Conservation (phyloP, 2,329 filamentous ascomycete species). For the Diaporthe caulivora region DNA sequence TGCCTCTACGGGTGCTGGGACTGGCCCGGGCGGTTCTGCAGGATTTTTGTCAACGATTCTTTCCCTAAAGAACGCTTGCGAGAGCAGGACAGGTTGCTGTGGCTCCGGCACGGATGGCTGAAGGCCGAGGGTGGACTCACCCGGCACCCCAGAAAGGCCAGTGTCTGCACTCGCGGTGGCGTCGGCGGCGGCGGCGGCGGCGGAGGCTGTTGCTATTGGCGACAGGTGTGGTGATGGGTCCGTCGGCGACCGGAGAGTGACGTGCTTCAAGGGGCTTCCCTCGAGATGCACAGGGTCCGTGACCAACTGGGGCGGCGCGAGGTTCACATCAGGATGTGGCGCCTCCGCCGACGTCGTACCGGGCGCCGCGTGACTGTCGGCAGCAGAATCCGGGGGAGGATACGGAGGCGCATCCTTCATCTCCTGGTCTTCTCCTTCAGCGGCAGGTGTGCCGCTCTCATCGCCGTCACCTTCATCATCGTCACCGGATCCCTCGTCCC, state of each 20-base stretch:
- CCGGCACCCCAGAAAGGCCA: slow-evolving; percentile 24
- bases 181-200: slow-evolving; percentile 6
- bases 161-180: neutral
- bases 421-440: slow-evolving; percentile 44
- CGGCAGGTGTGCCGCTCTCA: slow-evolving; percentile 51
- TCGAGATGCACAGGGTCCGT: slow-evolving; percentile 53
- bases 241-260: slow-evolving; percentile 60
- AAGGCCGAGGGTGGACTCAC: slow-evolving; percentile 31
- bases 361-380: neutral
- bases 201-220: slow-evolving; percentile 24
- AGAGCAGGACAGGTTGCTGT: neutral
- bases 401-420: slow-evolving; percentile 43
- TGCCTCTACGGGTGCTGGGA: slow-evolving; percentile 4
- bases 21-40: slow-evolving; percentile 20
- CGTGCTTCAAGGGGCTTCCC: slow-evolving; percentile 67
- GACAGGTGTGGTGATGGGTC: slow-evolving; percentile 47
- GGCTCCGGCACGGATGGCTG: slow-evolving; percentile 30
- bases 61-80: slow-evolving; percentile 14
- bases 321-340: slow-evolving; percentile 50
- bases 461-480: slow-evolving; percentile 62
- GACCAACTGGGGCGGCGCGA: slow-evolving; percentile 43
- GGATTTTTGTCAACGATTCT: slow-evolving; percentile 3
- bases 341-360: slow-evolving; percentile 48
- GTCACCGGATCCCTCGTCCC: slow-evolving; percentile 60
- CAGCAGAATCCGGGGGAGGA: slow-evolving; percentile 12